These are phyloP conservation scores for Apiospora rasikravindrae DNA, from an alignment of 2,329 filamentous ascomycete species.

Conservation along the genomic window DNA sequence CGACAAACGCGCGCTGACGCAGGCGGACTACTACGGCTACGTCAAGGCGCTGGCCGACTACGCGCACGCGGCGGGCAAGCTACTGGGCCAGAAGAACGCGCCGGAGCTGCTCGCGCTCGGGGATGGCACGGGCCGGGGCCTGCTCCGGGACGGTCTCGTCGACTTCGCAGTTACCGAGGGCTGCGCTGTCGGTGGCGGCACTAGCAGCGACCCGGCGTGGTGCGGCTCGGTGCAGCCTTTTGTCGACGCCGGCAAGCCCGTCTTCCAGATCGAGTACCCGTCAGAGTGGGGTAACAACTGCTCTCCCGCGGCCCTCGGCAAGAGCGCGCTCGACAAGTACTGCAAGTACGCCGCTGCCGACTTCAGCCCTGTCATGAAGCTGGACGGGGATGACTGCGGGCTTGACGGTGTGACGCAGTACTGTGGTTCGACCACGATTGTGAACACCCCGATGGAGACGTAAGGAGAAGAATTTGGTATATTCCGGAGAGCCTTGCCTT, in stretches of 20 bases:
- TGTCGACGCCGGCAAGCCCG: background rate
- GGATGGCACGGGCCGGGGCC: background rate
- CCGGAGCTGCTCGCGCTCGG: slow-evolving; percentile 11
- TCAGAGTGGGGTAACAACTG: slow-evolving; percentile 6
- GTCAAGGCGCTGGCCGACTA: background rate
- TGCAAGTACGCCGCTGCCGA: background rate
- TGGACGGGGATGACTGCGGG: slow-evolving; percentile 13
- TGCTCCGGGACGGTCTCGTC: background rate
- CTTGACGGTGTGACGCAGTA: slow-evolving; percentile 18
- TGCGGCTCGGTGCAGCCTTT: background rate
- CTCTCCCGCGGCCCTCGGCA: background rate
- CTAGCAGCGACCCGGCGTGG: background rate
- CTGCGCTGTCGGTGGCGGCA: slow-evolving; percentile 3
- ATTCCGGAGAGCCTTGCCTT: too few species aligned
- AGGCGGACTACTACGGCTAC: slow-evolving; percentile 17
- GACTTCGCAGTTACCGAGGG: slow-evolving; percentile 19
- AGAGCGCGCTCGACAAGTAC: background rate
- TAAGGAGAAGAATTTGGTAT: background rate
- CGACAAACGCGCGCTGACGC: background rate
- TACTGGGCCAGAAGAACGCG: slow-evolving; percentile 22
- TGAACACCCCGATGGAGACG: background rate
- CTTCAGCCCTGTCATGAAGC: slow-evolving; percentile 19
- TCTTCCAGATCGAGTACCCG: slow-evolving; percentile 23
- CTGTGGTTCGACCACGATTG: background rate
- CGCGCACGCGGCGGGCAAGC: slow-evolving; percentile 7